Base-by-base conservation (phyloP, 306 rosid genomes). In the Cicer pinnatifidum region DNA sequence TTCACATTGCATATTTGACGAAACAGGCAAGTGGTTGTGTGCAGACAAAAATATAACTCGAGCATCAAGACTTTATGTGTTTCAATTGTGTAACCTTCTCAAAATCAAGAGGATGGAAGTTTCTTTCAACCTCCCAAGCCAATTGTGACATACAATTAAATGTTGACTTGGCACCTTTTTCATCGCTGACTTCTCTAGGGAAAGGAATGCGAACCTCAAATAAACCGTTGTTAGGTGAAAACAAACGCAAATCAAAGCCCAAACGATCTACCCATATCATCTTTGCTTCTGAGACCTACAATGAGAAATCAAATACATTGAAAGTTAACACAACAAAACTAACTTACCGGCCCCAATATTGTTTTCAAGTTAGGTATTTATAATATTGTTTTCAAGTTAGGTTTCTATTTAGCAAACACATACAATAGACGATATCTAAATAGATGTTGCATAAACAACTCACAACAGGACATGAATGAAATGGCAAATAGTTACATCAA, bases 101-200 rank as follows among this genome's bases (percentile, higher is more conserved):
- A 82, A 91, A 86, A 79, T 91, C 86, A 43, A 79, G 86, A 69
- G 79, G 80, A 23, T 79, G 85, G 76, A 84, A 88, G 85, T 88
- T 89, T 75, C 66, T 91, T 77, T 93, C 98, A 40, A 93, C 92
- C 85, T 93, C 98, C 98, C 98, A 93, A 80, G 98, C 96, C 60
- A 78, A 76, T 75, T 93, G 98, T 35, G 98, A 86, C 97, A 93
- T 91, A 64, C 97, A 86, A 67, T 93, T 93, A 66, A 93, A 91
- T 4, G 89, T 79, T 3, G 97, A 93, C 88, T 91, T 93, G 13
- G 88, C 96, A 73, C 96, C 91, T 65, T 91, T 93, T 77, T 89
- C 97, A 69, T 93, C 98, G 0, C 71, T 73, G 63, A 91, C 98
- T 75, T 89, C 98, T 71, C 91, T 72, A 0, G 98, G 91, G 73